Evolutionary conservation across 176 grass and related monocot genomes (phyloP).

Genomic region (Zoysia japonica): DNA sequence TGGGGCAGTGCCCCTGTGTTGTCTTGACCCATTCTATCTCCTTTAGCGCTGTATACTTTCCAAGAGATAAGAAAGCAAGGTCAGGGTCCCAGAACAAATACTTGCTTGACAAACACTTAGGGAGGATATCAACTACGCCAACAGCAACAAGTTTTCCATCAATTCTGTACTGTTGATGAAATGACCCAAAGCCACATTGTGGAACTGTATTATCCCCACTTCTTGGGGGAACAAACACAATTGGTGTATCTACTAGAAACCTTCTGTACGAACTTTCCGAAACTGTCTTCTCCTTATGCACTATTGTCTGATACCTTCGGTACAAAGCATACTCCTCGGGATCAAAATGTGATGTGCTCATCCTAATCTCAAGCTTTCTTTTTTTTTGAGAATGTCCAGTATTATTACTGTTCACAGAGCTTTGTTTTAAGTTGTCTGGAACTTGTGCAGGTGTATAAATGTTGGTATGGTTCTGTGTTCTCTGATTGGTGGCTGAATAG

Average conservation of each 20-base stretch:
- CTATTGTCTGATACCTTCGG: conserved; percentile 80
- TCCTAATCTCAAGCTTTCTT: conserved; percentile 76
- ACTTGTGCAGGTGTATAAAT: conserved; percentile 30
- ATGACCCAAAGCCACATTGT: conserved; percentile 83
- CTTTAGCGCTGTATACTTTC: conserved; percentile 87
- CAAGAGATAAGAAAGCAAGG: conserved; percentile 84
- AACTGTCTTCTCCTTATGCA: conserved; percentile 83
- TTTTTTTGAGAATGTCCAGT: conserved; percentile 46
- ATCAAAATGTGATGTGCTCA: conserved; percentile 83
- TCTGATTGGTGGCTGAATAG: conserved; percentile 51
- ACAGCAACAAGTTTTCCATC: conserved; percentile 94
- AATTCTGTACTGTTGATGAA: conserved; percentile 96
- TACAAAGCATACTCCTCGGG: conserved; percentile 83
- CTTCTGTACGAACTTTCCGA: conserved; percentile 72
- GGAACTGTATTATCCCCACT: conserved; percentile 62
- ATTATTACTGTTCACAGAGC: conserved; percentile 15
- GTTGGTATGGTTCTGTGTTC: conserved; percentile 26
- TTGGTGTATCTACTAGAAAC: conserved; percentile 90
- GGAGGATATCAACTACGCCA: conserved; percentile 95
- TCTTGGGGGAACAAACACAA: conserved; percentile 61
- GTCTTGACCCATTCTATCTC: conserved; percentile 93
- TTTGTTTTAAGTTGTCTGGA: conserved; percentile 51
- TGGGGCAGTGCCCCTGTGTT: conserved; percentile 57
- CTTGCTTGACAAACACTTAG: conserved; percentile 95
- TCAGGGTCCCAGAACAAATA: conserved; percentile 99